Conservation (phyloP, 2,329 filamentous ascomycete species). For the Leptographium lundbergii region DNA sequence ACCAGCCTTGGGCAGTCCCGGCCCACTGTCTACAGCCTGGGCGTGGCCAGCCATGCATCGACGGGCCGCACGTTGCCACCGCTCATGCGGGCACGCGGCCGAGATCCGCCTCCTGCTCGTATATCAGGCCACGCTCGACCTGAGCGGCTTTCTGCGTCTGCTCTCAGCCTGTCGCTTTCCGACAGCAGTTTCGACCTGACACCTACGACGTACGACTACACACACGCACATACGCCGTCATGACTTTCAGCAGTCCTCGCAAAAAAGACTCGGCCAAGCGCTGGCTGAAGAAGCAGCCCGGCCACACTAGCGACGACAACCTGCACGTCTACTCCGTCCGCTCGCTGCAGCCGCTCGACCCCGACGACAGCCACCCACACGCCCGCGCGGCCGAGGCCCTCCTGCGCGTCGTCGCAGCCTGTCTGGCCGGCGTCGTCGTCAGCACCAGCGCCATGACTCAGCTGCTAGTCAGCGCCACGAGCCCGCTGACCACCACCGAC, state of each 20-base stretch:
- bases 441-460: constrained; percentile 4
- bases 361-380: not conserved
- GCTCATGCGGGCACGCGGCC: not conserved
- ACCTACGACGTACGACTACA: not conserved
- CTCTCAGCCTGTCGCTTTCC: too few species aligned
- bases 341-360: not conserved
- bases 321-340: not conserved
- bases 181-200: too few species aligned
- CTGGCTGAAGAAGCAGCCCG: constrained; percentile 5
- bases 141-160: not conserved
- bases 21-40: not conserved
- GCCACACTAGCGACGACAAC: not conserved
- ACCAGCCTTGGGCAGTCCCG: not conserved
- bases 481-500: not conserved
- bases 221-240: not conserved
- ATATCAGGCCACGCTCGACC: not conserved
- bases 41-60: not conserved
- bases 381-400: not conserved
- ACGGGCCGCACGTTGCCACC: not conserved
- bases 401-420: constrained; percentile 5
- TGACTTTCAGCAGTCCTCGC: not conserved
- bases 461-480: constrained; percentile 2
- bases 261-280: not conserved
- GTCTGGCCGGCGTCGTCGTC: constrained; percentile 5
- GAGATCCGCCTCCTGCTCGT: not conserved